Evolutionary conservation across 1,139 yeast genomes (phyloP).

Genomic region (Diutina rugosa): DNA sequence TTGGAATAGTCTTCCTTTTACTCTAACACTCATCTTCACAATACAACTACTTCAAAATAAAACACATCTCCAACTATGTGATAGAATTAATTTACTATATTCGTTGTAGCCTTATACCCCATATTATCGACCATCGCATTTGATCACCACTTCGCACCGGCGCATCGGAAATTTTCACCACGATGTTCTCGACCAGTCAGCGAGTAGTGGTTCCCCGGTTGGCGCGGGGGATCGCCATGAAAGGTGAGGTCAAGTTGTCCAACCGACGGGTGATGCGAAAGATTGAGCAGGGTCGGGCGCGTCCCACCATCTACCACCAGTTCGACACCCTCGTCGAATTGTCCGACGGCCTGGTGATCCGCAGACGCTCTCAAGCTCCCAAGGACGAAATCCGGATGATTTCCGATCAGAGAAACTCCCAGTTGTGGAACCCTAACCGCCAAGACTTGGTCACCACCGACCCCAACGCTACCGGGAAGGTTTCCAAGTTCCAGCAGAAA

Average conservation of each 20-base stretch:
- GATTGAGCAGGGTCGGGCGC: constrained; percentile 60
- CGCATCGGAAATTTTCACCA: constrained; percentile 1
- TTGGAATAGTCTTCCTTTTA: too few species aligned
- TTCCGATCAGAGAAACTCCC: constrained; percentile 76
- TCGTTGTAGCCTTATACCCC: too few species aligned
- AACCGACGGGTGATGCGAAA: constrained; percentile 42
- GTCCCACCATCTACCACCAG: constrained; percentile 87
- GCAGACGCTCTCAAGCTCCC: constrained; percentile 78
- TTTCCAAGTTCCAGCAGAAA: constrained; percentile 74
- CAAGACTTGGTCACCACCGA: constrained; percentile 65
- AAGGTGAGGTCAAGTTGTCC: constrained; percentile 26
- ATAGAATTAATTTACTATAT: too few species aligned
- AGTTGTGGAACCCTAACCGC: constrained; percentile 81
- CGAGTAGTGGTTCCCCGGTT: neutral
- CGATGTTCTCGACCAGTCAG: neutral
- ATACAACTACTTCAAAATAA: too few species aligned
- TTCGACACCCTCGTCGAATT: constrained; percentile 80
- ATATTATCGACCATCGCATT: neutral
- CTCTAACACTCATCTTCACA: too few species aligned
- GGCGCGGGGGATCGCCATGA: constrained; percentile 2
- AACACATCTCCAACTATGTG: too few species aligned
- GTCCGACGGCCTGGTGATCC: constrained; percentile 84
- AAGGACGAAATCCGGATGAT: constrained; percentile 77
- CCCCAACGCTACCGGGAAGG: constrained; percentile 73
- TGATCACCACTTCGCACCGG: neutral